These are phyloP conservation scores for Entomortierella lignicola DNA, from an alignment of 192 early-diverging fungal species.

Conservation along the genomic window DNA sequence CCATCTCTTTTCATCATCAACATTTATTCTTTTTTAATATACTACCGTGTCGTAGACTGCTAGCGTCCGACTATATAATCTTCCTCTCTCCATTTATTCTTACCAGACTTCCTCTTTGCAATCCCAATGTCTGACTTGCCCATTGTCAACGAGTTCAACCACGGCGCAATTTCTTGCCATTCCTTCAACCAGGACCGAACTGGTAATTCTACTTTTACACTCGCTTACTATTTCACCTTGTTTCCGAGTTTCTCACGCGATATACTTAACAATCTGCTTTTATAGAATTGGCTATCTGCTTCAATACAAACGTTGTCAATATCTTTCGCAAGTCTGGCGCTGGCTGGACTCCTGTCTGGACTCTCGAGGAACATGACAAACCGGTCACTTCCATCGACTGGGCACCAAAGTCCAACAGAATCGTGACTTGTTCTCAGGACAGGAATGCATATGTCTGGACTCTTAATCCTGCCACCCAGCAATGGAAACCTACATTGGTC, in stretches of 20 bases:
- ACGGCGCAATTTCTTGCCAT: conserved; percentile 91
- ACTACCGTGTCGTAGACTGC: conserved; percentile 49
- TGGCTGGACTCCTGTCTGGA: conserved; percentile 72
- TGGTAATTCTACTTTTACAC: conserved; percentile 61
- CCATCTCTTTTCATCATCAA: conserved; percentile 7
- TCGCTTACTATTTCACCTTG: not conserved
- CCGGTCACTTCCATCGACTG: conserved; percentile 95
- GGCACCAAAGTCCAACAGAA: conserved; percentile 93
- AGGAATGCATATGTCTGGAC: conserved; percentile 99
- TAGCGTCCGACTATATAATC: conserved; percentile 36
- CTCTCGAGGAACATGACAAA: conserved; percentile 93
- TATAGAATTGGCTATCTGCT: conserved; percentile 90
- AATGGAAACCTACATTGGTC: conserved; percentile 93
- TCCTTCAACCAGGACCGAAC: conserved; percentile 92
- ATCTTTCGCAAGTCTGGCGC: conserved; percentile 79
- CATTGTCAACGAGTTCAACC: conserved; percentile 56
- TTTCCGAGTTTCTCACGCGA: not conserved
- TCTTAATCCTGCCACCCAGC: conserved; percentile 62
- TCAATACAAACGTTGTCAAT: conserved; percentile 90
- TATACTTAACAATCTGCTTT: not conserved
- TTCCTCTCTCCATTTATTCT: not conserved
- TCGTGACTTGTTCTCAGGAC: conserved; percentile 98
- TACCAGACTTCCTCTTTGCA: not conserved
- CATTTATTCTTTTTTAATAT: not conserved
- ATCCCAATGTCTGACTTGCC: conserved; percentile 27